Base-by-base conservation (phyloP, 768 basidiomycete genomes). In the Mycena galericulata region DNA sequence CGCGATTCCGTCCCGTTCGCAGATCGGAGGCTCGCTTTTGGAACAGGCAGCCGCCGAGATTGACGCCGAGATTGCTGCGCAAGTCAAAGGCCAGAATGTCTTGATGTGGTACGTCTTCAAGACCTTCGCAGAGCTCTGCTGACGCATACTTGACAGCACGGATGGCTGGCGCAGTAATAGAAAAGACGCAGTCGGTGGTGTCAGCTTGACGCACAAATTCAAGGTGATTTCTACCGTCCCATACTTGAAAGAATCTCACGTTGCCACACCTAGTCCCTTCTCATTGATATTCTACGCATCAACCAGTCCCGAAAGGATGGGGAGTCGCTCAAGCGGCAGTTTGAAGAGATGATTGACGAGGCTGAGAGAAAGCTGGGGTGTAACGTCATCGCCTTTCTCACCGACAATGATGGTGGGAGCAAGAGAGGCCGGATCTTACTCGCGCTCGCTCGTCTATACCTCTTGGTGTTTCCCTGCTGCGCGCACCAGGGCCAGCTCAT, bases 391-490 rank as follows among this genome's bases (percentile, higher is more conserved):
- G 62, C 32, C 22, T 67, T 67, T 56, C 51, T 58, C 46, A 60
- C 57, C 26, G 69, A 70, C 69, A 67, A 66, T 50, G 60, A 70
- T 67, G 69, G 69, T 49, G 69, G 69, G 47, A 70, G 69, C 26
- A 55, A 67, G 30, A 57, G 34, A 30, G 69, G 65, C 22, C 43
- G 69, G 17, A 29, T 36, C 17, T 17, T 67, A n/a, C 58, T 70
- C 10, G 56, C 43, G 30, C 34, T 24, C 6, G 40, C 59, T 22
- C 65, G 69, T 2, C 51, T 55, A 14, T 70, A 47, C 15, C 57
- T 70, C 40, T 29, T 70, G 22, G n/a, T 15, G 8, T 55, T 58
- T 27, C 60, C 69, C 20, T 70, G 69, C 69, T 62, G 65, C 30
- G 50, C 56, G 3, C 69, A 70, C 45, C 69, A 70, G 58, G 51